These are phyloP conservation scores for Poronia punctata DNA, from an alignment of 495 filamentous ascomycete species.

Conservation along the genomic window DNA sequence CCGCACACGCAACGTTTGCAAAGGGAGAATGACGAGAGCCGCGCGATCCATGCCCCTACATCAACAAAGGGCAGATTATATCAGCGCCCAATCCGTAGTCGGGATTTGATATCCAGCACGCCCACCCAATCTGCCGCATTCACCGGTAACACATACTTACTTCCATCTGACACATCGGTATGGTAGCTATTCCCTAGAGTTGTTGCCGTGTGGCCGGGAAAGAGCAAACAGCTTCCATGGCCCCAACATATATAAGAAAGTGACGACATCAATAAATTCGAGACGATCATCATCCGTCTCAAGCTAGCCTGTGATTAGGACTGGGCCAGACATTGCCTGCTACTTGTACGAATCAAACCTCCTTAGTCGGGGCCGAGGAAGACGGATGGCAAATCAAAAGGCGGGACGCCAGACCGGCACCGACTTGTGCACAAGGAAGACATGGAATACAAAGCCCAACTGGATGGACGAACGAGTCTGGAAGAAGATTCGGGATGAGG, in stretches of 20 bases:
- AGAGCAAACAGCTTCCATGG: neutral
- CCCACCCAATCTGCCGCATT: slow-evolving; percentile 6
- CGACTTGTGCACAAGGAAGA: slow-evolving; percentile 14
- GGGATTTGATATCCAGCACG: slow-evolving; percentile 8
- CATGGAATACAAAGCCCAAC: slow-evolving; percentile 18
- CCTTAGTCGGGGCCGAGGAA: too few relatives aligned
- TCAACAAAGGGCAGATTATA: neutral
- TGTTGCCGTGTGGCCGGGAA: slow-evolving; percentile 5
- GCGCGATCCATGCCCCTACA: neutral
- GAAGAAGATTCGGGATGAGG: slow-evolving; percentile 22
- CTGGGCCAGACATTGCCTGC: slow-evolving; percentile 7
- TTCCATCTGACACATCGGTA: slow-evolving; percentile 10
- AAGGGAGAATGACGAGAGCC: neutral
- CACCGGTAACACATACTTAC: slow-evolving; percentile 12
- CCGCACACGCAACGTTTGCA: slow-evolving; percentile 4
- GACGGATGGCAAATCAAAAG: too few relatives aligned
- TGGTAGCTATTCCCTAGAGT: slow-evolving; percentile 9
- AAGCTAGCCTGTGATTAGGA: too few relatives aligned
- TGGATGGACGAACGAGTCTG: slow-evolving; percentile 23
- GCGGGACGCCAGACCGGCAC: slow-evolving; percentile 12
- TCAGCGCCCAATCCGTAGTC: slow-evolving; percentile 4
- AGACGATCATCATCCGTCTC: slow-evolving; percentile 4
- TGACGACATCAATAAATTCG: neutral
- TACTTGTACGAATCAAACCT: slow-evolving; percentile 1
- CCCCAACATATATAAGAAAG: slow-evolving; percentile 4